Evolutionary conservation across 495 filamentous ascomycete genomes (phyloP), one percentile per base, ranked within the genome.

Genomic region (Articulospora tetracladia): DNA sequence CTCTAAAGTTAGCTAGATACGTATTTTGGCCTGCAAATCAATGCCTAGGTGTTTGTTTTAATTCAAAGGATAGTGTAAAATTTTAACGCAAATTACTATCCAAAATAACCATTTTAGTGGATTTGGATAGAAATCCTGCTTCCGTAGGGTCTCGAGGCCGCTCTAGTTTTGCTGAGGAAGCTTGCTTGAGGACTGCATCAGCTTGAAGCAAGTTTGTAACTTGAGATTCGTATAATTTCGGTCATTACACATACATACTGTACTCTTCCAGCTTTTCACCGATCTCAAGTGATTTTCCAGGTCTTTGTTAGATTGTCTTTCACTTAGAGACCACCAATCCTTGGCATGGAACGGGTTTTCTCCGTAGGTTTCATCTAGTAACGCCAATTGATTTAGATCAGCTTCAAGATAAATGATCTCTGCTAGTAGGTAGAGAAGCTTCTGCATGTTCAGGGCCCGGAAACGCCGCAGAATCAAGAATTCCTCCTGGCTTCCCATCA

Each of bases 361-460:
- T 39, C 2, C 26, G 24, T 61, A 49, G 12, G 2, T 50, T 41
- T 32, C 57, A 47, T 60, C 62, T 24, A 51, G 24, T 17, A 39
- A 36, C 28, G 71, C 63, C 2, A 74, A 56, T 15, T 59, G 64
- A 30, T 69, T 62, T 12, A 70, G 30, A 24, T 64, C 59, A 17
- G 57, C 53, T 26, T 68, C 51, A 4, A 70, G 66, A 26, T 68
- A 20, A 15, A 55, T 63, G 20, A 71, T 51, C 28, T 73, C 62
- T n/a, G 69, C 70, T 54, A 70, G 69, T 12, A 73, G 30, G 32
- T 70, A 70, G 36, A 73, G 61, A 15, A 73, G 49, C 13, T 62
- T 71, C 48, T 65, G 64, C 12, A 57, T 58, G 52, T 72, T 71
- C 1, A 72, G 54, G 0, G 20, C 30, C 15, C 28, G 27, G 55